A percentile compares a stretch with the other conserved stretches of the same genome.
Conservation (phyloP, 2,329 filamentous ascomycete species). For the Aspergillus nomiae region DNA sequence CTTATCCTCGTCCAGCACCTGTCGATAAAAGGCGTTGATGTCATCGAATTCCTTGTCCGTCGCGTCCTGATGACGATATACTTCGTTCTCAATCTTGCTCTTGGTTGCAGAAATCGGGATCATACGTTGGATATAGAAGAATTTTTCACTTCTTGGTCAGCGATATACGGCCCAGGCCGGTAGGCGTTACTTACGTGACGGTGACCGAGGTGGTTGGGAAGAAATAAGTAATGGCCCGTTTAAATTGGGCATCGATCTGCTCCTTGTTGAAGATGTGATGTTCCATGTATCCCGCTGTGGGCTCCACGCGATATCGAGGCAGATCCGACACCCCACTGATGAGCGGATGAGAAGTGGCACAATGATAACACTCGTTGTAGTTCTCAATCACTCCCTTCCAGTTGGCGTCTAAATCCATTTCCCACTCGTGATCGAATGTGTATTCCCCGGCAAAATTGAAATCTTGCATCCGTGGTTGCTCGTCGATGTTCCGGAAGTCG, state of each 20-base stretch:
- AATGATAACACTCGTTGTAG: slow-evolving; percentile 32
- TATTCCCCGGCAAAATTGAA: slow-evolving; percentile 26
- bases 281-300: slow-evolving; percentile 52
- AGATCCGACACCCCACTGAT: slow-evolving; percentile 53
- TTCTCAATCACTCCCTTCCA: slow-evolving; percentile 29
- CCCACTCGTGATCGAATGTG: slow-evolving; percentile 27
- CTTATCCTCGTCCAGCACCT: slow-evolving; percentile 65
- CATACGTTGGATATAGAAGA: slow-evolving; percentile 66
- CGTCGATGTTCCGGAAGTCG: slow-evolving; percentile 20
- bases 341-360: slow-evolving; percentile 27
- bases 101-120: slow-evolving; percentile 55
- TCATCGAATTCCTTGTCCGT: slow-evolving; percentile 59
- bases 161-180: not conserved
- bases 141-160: slow-evolving; percentile 43
- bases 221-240: slow-evolving; percentile 31
- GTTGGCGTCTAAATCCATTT: slow-evolving; percentile 27
- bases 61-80: slow-evolving; percentile 62
- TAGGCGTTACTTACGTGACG: slow-evolving; percentile 28
- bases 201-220: slow-evolving; percentile 34
- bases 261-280: slow-evolving; percentile 53
- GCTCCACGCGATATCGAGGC: slow-evolving; percentile 55
- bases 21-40: slow-evolving; percentile 63
- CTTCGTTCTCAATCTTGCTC: slow-evolving; percentile 62
- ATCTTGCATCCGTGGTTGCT: slow-evolving; percentile 23
- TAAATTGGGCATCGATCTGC: slow-evolving; percentile 51